Conservation (phyloP, 371 early-diverging fungal genomes). For the Funneliformis caledonium region DNA sequence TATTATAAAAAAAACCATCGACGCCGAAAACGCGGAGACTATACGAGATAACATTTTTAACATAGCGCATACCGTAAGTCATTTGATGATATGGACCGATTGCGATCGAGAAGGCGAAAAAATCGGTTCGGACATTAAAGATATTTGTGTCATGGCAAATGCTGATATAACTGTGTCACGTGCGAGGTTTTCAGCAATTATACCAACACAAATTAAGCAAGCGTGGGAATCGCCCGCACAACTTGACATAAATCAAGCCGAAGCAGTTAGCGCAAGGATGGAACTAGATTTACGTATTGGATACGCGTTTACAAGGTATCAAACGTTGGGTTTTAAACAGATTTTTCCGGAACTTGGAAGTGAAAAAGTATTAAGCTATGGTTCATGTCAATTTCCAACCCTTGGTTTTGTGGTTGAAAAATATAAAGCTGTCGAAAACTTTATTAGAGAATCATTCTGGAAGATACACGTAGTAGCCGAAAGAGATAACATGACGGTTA, state of each 20-base stretch:
- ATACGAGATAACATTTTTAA: constrained; percentile 69
- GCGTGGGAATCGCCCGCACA: constrained; percentile 78
- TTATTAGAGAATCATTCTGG: constrained; percentile 95
- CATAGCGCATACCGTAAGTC: constrained; percentile 65
- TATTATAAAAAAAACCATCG: constrained; percentile 46
- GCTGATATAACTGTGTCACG: constrained; percentile 69
- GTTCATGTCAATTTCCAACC: constrained; percentile 99
- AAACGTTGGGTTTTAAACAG: constrained; percentile 74
- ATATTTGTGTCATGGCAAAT: constrained; percentile 71
- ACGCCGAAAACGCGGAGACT: constrained; percentile 42
- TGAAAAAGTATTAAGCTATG: constrained; percentile 83
- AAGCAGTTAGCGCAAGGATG: constrained; percentile 91
- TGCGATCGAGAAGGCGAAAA: constrained; percentile 99
- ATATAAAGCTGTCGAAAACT: constrained; percentile 75
- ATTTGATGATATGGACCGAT: constrained; percentile 99
- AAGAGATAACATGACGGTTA: constrained; percentile 52
- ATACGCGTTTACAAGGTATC: constrained; percentile 95
- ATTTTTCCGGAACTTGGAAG: constrained; percentile 57
- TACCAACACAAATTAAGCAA: constrained; percentile 74
- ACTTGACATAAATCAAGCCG: constrained; percentile 76
- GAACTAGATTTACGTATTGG: constrained; percentile 99
- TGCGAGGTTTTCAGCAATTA: constrained; percentile 86
- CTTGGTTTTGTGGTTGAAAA: constrained; percentile 98
- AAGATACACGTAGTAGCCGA: constrained; percentile 73
- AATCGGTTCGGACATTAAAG: constrained; percentile 90